Conservation (phyloP, 768 basidiomycete species). For the Rhizopogon vulgaris region DNA sequence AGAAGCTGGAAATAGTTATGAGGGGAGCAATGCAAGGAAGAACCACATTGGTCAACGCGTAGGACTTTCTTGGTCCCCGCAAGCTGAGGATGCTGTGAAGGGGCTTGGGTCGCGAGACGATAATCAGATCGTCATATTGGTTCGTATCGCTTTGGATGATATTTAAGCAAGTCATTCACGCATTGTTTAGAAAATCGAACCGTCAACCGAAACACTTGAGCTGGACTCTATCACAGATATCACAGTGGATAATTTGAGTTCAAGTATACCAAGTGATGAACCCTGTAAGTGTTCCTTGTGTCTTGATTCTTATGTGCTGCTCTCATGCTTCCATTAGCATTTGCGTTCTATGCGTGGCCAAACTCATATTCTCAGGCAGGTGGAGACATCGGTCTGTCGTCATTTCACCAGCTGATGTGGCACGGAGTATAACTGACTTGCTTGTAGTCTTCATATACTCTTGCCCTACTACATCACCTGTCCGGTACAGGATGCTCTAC, state of each 20-base stretch:
- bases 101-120: slow-evolving; percentile 45
- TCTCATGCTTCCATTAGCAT: slow-evolving; percentile 27
- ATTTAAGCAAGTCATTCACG: neutral
- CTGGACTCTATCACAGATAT: slow-evolving; percentile 36
- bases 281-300: slow-evolving; percentile 36
- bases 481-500: slow-evolving; percentile 88
- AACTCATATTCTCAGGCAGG: slow-evolving; percentile 34
- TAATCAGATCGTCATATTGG: slow-evolving; percentile 57
- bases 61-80: slow-evolving; percentile 62
- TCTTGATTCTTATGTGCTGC: neutral
- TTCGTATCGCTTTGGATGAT: slow-evolving; percentile 31
- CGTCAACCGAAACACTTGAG: slow-evolving; percentile 51
- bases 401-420: neutral
- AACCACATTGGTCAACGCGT: slow-evolving; percentile 56
- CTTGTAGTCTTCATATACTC: slow-evolving; percentile 82
- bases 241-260: slow-evolving; percentile 38
- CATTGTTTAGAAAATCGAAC: slow-evolving; percentile 54
- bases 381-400: slow-evolving; percentile 54
- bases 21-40: slow-evolving; percentile 49
- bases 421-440: neutral
- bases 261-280: slow-evolving; percentile 47
- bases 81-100: slow-evolving; percentile 58
- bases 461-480: slow-evolving; percentile 74
- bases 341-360: slow-evolving; percentile 64
- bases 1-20: slow-evolving; percentile 45